These are phyloP conservation scores for Myxozyma kluyveri DNA, from an alignment of 805 yeast species.

Conservation along the genomic window DNA sequence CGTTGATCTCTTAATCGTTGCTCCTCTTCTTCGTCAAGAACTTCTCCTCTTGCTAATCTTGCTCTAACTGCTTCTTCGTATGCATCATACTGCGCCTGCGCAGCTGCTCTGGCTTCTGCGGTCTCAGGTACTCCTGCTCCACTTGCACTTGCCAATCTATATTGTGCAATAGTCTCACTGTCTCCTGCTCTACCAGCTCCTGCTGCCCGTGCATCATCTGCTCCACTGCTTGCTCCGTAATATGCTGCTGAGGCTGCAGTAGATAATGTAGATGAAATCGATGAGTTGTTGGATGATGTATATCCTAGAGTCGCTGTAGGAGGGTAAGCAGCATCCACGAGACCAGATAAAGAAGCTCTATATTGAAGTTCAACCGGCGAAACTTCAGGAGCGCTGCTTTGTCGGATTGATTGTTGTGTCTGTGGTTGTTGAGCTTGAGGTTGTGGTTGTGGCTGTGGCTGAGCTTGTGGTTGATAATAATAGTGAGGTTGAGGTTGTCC, in stretches of 20 bases:
- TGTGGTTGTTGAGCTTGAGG: slow-evolving; percentile 9
- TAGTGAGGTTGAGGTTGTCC: not conserved
- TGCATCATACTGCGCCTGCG: slow-evolving; percentile 14
- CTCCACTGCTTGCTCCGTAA: not conserved
- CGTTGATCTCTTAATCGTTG: slow-evolving; percentile 22
- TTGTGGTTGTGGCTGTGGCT: slow-evolving; percentile 1
- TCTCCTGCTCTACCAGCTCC: not conserved
- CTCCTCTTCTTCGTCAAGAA: slow-evolving; percentile 20
- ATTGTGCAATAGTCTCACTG: slow-evolving; percentile 2
- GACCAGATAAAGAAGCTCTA: slow-evolving; percentile 10
- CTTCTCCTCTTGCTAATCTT: slow-evolving; percentile 11
- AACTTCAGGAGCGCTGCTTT: not conserved
- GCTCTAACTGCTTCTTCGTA: slow-evolving; percentile 9
- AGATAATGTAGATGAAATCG: too few relatives aligned
- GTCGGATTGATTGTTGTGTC: slow-evolving; percentile 1
- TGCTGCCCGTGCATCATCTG: too few relatives aligned
- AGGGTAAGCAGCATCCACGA: slow-evolving; percentile 6
- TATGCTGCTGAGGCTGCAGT: not conserved
- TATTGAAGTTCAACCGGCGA: slow-evolving; percentile 13
- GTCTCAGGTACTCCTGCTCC: not conserved
- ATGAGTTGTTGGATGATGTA: too few relatives aligned
- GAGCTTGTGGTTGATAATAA: not conserved
- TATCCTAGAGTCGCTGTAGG: not conserved
- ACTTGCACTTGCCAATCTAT: slow-evolving; percentile 1
- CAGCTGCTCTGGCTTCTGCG: slow-evolving; percentile 7